phyloP scores from a whole-genome alignment of 1,284 basidiomycete species.

The Ustilago cynodontis region DNA sequence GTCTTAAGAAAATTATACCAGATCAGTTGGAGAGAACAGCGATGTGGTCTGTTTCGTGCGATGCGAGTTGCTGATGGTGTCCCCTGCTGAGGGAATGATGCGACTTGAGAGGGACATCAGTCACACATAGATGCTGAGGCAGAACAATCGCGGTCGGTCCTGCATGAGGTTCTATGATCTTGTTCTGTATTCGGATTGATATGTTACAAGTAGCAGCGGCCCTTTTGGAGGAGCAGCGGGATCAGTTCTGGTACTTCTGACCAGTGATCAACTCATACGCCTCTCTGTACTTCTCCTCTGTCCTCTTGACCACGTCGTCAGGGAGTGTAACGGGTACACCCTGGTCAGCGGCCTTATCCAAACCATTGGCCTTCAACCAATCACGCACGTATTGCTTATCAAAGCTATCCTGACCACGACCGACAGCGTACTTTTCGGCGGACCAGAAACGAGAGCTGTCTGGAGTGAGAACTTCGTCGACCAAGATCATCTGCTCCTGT shows the following conservation, averaged over 20 bases:
- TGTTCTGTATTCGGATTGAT: neutral
- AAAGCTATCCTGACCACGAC: slow-evolving; percentile 86
- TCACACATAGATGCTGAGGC: neutral
- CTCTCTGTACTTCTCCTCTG: slow-evolving; percentile 65
- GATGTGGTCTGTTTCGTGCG: neutral
- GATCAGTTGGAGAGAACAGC: neutral
- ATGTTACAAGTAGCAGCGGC: neutral
- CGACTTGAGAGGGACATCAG: neutral
- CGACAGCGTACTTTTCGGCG: slow-evolving; percentile 79
- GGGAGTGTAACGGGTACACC: slow-evolving; percentile 61
- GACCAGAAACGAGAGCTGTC: slow-evolving; percentile 99
- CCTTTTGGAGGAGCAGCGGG: neutral
- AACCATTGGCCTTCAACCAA: slow-evolving; percentile 73
- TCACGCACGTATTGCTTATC: slow-evolving; percentile 98
- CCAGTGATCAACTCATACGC: slow-evolving; percentile 65
- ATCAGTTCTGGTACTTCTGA: slow-evolving; percentile 34
- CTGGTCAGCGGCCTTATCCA: slow-evolving; percentile 61
- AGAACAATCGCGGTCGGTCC: neutral
- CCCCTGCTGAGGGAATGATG: neutral
- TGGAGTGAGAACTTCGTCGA: slow-evolving; percentile 96
- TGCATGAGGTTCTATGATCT: neutral
- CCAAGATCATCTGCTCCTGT: slow-evolving; percentile 78
- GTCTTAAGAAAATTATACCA: slow-evolving; percentile 21
- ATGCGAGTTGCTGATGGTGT: neutral
- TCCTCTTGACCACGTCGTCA: slow-evolving; percentile 61